Evolutionary conservation across 371 early-diverging fungal species (phyloP).

Genomic region (Apophysomyces variabilis): DNA sequence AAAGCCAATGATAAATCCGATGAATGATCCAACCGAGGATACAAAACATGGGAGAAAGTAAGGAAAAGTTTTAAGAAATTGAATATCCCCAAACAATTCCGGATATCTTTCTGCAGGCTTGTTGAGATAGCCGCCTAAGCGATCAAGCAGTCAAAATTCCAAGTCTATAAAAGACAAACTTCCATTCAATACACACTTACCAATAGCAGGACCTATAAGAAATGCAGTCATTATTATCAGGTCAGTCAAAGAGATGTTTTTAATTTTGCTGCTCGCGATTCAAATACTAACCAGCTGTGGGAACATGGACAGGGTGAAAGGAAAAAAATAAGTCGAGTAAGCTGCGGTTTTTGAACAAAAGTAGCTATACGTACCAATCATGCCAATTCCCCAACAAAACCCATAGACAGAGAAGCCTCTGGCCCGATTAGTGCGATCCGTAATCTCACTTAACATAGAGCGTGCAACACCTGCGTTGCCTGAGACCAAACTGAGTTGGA

Average conservation of each 20-base stretch:
- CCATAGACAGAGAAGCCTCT: constrained; percentile 59
- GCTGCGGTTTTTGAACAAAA: neutral
- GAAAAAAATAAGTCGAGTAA: neutral
- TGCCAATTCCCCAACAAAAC: constrained; percentile 50
- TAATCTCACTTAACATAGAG: constrained; percentile 79
- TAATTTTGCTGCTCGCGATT: neutral
- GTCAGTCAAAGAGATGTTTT: neutral
- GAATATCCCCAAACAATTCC: constrained; percentile 60
- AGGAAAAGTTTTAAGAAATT: constrained; percentile 69
- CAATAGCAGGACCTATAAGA: neutral
- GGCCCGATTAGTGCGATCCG: constrained; percentile 70
- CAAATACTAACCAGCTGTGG: constrained; percentile 1
- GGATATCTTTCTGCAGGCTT: constrained; percentile 76
- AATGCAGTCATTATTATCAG: neutral
- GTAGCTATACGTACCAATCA: constrained; percentile 20
- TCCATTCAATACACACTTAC: neutral
- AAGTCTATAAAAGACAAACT: too few relatives aligned
- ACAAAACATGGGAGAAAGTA: constrained; percentile 86
- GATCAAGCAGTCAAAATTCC: constrained; percentile 27
- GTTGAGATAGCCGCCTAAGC: constrained; percentile 76
- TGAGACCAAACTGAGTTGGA: neutral
- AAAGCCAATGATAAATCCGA: constrained; percentile 68
- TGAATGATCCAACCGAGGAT: constrained; percentile 59
- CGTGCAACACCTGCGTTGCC: constrained; percentile 75
- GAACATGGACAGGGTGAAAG: neutral